Conservation (phyloP, 1,139 yeast genomes). For the Scheffersomyces insectosa region DNA sequence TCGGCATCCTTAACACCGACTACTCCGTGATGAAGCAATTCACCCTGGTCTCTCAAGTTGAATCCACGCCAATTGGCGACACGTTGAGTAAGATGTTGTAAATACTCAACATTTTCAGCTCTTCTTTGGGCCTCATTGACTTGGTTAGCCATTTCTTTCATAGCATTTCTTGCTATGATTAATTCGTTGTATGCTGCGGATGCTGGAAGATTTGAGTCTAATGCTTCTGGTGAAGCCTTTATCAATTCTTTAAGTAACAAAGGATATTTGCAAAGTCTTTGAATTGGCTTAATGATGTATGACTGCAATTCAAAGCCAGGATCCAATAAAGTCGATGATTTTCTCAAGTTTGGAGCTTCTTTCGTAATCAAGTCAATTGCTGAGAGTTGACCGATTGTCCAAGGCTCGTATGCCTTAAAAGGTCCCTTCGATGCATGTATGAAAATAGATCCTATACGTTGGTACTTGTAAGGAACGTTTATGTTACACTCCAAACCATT, state of each 20-base stretch:
- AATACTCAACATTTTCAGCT: constrained; percentile 78
- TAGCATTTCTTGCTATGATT: constrained; percentile 64
- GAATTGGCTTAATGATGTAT: constrained; percentile 89
- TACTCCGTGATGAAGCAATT: constrained; percentile 71
- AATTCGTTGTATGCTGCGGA: constrained; percentile 70
- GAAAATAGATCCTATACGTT: constrained; percentile 86
- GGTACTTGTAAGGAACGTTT: constrained; percentile 69
- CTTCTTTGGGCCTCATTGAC: constrained; percentile 94
- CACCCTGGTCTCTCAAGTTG: constrained; percentile 79
- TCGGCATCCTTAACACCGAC: constrained; percentile 79
- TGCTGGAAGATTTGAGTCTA: constrained; percentile 35
- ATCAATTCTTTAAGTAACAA: constrained; percentile 73
- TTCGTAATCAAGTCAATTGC: constrained; percentile 79
- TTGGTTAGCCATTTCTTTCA: constrained; percentile 68
- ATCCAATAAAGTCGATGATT: constrained; percentile 65
- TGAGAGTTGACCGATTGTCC: constrained; percentile 81
- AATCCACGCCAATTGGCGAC: constrained; percentile 96
- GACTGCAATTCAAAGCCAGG: constrained; percentile 90
- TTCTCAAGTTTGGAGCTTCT: constrained; percentile 58
- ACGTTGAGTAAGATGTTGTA: constrained; percentile 67
- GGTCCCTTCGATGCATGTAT: constrained; percentile 76
- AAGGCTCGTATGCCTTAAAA: constrained; percentile 87
- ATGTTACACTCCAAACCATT: constrained; percentile 90
- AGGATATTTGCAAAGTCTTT: constrained; percentile 92
- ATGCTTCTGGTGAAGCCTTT: constrained; percentile 50